These are phyloP conservation scores for Backusella circina DNA, from an alignment of 192 early-diverging fungal genomes.

Conservation along the genomic window DNA sequence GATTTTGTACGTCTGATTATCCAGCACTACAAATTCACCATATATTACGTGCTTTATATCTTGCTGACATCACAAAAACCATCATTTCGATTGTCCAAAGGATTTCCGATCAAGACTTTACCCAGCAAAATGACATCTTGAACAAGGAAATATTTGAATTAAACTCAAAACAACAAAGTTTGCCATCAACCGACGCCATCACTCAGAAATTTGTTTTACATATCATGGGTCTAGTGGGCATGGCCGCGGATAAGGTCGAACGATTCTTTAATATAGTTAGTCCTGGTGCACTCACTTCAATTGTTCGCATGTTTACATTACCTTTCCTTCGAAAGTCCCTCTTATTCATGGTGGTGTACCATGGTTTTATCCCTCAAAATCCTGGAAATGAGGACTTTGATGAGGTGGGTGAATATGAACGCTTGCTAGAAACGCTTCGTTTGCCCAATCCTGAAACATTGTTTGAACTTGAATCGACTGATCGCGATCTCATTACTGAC, in stretches of 20 bases:
- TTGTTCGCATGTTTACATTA: conserved; percentile 53
- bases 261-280: conserved; percentile 15
- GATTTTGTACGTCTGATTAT: conserved; percentile 35
- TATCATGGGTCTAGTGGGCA: conserved; percentile 6
- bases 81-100: conserved; percentile 50
- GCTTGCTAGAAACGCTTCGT: conserved; percentile 65
- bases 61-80: conserved; percentile 69
- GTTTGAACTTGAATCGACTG: conserved; percentile 30
- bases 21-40: conserved; percentile 52
- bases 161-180: background rate
- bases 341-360: conserved; percentile 61
- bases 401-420: conserved; percentile 56
- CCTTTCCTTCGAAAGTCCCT: conserved; percentile 72
- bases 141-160: background rate
- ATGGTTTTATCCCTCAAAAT: conserved; percentile 54
- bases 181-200: background rate
- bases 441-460: conserved; percentile 65
- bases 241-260: conserved; percentile 1
- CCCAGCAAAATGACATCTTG: background rate
- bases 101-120: background rate
- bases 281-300: background rate
- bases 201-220: conserved; percentile 5
- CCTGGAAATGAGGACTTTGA: conserved; percentile 34
- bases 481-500: background rate
- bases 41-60: conserved; percentile 60